These are phyloP conservation scores for Penicillium sp. DNA, from an alignment of 2,329 filamentous ascomycete species.

Conservation along the genomic window DNA sequence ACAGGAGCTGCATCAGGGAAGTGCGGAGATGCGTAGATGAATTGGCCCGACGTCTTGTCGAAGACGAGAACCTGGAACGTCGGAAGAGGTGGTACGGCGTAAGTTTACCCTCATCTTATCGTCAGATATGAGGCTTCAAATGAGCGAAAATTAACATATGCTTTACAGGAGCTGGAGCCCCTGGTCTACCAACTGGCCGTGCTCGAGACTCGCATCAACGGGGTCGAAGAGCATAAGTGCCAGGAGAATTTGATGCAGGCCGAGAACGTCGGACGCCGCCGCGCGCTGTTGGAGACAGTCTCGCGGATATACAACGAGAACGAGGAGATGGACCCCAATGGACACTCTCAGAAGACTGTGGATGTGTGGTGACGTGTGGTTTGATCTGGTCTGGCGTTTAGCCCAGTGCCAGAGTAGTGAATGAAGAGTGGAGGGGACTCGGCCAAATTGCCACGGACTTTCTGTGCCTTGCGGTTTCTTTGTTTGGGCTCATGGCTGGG, in stretches of 20 bases:
- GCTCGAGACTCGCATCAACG: not conserved
- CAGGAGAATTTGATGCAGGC: not conserved
- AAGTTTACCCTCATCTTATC: not conserved
- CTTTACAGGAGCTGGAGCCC: conserved; percentile 1
- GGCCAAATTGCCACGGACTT: too few relatives aligned
- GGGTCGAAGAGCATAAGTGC: not conserved
- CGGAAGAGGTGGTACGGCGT: conserved; percentile 6
- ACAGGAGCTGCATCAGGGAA: not conserved
- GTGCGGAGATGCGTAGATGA: not conserved
- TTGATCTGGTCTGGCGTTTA: too few relatives aligned
- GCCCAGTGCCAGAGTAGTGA: too few relatives aligned
- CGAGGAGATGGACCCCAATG: not conserved
- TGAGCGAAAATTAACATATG: not conserved
- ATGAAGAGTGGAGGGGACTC: too few relatives aligned
- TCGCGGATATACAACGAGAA: not conserved
- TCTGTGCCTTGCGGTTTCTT: too few relatives aligned
- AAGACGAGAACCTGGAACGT: conserved; percentile 1
- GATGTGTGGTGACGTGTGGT: too few relatives aligned
- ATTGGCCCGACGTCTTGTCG: conserved; percentile 4
- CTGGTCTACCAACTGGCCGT: conserved; percentile 1
- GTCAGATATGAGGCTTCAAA: not conserved
- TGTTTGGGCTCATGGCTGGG: too few relatives aligned
- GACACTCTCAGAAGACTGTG: too few relatives aligned
- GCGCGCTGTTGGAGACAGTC: not conserved
- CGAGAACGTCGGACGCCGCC: not conserved